Conservation (phyloP, 169 alveolate genomes). For the Perkinsus chesapeaki region DNA sequence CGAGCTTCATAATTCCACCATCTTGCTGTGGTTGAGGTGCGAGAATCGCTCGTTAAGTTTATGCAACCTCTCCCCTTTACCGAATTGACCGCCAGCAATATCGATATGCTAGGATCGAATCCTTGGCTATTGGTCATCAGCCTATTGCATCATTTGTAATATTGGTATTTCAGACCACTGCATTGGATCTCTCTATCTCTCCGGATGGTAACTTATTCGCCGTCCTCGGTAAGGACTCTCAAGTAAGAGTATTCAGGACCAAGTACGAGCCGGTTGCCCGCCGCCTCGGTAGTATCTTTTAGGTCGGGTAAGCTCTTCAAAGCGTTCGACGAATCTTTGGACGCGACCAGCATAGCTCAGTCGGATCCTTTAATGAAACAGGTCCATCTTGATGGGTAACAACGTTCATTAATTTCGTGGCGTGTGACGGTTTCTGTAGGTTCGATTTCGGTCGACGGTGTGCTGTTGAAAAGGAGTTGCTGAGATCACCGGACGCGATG, state of each 20-base stretch:
- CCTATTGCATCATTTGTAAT: background rate
- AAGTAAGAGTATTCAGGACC: background rate
- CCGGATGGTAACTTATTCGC: slow-evolving; percentile 8
- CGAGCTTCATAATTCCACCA: no score
- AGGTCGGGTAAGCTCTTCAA: slow-evolving; percentile 4
- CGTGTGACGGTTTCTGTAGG: slow-evolving; percentile 8
- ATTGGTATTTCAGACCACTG: background rate
- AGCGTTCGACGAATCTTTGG: slow-evolving; percentile 62
- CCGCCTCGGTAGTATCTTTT: background rate
- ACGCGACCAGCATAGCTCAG: slow-evolving; percentile 70
- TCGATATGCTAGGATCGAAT: background rate
- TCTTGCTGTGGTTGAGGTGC: no score
- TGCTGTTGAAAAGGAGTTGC: slow-evolving; percentile 81
- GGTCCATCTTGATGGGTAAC: slow-evolving; percentile 62
- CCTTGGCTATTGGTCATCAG: background rate
- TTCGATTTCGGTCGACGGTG: slow-evolving; percentile 80
- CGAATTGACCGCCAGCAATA: no score
- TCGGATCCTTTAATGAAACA: slow-evolving; percentile 55
- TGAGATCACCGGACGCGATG: slow-evolving; percentile 48
- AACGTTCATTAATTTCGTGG: background rate
- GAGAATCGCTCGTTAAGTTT: no score
- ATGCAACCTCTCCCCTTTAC: no score
- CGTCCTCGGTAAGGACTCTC: background rate
- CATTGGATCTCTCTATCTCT: background rate
- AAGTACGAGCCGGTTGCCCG: background rate